phyloP scores from a whole-genome alignment of 768 basidiomycete species.

The Cystobasidium tubakii region DNA sequence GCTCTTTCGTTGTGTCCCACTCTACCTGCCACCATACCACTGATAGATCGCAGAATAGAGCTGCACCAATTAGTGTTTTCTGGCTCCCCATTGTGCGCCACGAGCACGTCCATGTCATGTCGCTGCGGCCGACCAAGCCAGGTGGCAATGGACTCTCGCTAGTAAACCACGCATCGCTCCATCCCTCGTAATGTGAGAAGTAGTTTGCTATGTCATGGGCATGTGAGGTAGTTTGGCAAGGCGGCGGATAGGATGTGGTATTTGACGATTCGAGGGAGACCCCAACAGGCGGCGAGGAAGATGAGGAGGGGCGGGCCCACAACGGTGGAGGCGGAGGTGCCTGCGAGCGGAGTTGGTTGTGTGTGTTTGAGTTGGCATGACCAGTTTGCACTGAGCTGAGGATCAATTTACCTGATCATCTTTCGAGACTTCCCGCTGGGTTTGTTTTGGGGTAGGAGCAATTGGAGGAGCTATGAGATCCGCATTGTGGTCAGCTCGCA shows the following conservation, averaged over 20 bases:
- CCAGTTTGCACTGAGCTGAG: neutral
- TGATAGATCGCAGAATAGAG: constrained; percentile 56
- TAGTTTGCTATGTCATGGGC: constrained; percentile 22
- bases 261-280: too few species aligned
- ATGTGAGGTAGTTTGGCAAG: neutral
- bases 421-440: neutral
- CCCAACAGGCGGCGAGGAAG: neutral
- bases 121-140: constrained; percentile 13
- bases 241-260: constrained; percentile 27
- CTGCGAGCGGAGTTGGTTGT: neutral
- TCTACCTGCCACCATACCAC: constrained; percentile 55
- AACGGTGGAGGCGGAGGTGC: constrained; percentile 3
- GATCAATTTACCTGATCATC: neutral
- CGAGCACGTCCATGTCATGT: constrained; percentile 37
- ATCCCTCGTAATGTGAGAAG: neutral
- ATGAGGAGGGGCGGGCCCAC: constrained; percentile 19
- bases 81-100: constrained; percentile 22
- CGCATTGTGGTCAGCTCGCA: neutral
- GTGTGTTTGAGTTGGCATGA: neutral
- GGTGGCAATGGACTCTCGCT: constrained; percentile 19
- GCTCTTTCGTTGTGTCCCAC: constrained; percentile 47
- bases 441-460: neutral
- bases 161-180: constrained; percentile 28
- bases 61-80: constrained; percentile 50
- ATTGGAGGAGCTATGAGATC: neutral